Percentiles rank a stretch among this genome's conserved stretches.
phyloP scores from a whole-genome alignment of 2,329 filamentous ascomycete genomes.

The Neocatenulostroma microsporum region DNA sequence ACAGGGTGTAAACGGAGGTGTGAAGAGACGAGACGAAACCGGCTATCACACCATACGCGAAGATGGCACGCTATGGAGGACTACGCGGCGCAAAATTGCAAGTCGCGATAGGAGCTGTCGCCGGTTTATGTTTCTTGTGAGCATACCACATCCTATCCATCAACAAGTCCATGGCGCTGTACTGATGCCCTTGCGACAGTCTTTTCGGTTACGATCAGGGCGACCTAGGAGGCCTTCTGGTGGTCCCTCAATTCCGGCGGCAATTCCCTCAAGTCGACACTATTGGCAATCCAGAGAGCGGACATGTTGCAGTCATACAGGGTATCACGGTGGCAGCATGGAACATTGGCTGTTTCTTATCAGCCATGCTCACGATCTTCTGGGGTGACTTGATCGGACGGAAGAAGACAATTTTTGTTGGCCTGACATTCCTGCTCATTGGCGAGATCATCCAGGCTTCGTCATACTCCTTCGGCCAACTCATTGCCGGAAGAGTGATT shows the following conservation, averaged over 20 bases:
- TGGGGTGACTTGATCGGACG: constrained; percentile 54
- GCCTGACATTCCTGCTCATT: constrained; percentile 50
- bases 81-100: constrained; percentile 33
- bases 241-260: constrained; percentile 53
- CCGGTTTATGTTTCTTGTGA: constrained; percentile 33
- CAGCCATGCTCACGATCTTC: constrained; percentile 36
- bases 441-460: constrained; percentile 53
- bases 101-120: constrained; percentile 37
- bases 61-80: constrained; percentile 8
- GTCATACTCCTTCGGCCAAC: constrained; percentile 39
- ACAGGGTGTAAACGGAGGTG: too few species aligned
- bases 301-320: constrained; percentile 34
- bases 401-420: constrained; percentile 52
- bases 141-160: constrained; percentile 1
- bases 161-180: not conserved
- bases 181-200: constrained; percentile 2
- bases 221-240: constrained; percentile 49
- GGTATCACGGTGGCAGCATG: constrained; percentile 35
- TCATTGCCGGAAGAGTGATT: constrained; percentile 45
- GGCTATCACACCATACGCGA: too few species aligned
- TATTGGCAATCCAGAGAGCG: constrained; percentile 24
- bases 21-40: too few species aligned
- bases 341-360: constrained; percentile 37
- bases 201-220: constrained; percentile 57
- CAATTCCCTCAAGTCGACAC: constrained; percentile 38